Conservation (phyloP, 129 eudicot species). For the Smallanthus sonchifolius region DNA sequence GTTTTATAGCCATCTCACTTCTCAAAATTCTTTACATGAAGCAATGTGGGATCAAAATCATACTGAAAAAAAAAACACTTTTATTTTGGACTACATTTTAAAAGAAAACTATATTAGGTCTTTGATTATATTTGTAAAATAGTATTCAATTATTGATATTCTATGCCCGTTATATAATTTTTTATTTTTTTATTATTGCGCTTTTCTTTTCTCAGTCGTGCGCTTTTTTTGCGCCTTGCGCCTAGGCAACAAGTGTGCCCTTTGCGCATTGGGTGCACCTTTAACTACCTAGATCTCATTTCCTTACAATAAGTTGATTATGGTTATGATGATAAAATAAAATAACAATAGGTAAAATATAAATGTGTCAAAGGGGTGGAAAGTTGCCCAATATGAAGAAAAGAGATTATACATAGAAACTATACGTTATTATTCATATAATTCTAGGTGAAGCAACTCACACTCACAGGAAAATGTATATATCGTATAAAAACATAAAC, state of each 20-base stretch:
- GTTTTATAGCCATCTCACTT: not conserved
- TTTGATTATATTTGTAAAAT: not conserved
- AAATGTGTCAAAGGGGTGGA: no score
- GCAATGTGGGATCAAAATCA: not conserved
- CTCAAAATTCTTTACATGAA: not conserved
- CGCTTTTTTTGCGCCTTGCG: not conserved
- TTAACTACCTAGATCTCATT: not conserved
- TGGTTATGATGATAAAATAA: no score
- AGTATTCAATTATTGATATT: not conserved
- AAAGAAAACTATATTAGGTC: not conserved
- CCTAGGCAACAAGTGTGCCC: not conserved
- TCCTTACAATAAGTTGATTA: no score
- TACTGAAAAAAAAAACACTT: no score
- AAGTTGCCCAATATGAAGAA: not conserved
- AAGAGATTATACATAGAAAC: not conserved
- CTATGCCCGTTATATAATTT: not conserved
- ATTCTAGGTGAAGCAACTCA: not conserved
- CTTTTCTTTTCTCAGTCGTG: not conserved
- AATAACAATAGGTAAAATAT: no score
- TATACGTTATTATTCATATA: not conserved
- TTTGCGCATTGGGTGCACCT: not conserved
- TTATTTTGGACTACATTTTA: not conserved
- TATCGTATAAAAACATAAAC: not conserved
- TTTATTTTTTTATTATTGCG: not conserved
- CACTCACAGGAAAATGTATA: not conserved